Evolutionary conservation across 768 basidiomycete species (phyloP).

Genomic region (Mycena vitilis): DNA sequence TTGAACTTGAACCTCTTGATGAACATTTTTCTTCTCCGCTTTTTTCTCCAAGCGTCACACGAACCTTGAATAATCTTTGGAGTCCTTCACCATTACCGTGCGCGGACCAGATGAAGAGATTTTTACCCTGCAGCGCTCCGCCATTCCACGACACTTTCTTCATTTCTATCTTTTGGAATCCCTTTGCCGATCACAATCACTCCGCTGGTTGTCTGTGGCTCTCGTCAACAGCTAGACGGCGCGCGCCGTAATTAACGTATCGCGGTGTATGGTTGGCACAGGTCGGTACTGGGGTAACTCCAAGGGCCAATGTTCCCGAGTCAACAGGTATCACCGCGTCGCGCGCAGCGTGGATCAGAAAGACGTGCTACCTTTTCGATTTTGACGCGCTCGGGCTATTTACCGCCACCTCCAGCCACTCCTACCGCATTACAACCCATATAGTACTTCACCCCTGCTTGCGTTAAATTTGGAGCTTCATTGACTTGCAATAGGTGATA

Average conservation of each 20-base stretch:
- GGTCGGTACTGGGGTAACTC: neutral
- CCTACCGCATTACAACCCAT: too few relatives aligned
- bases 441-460: neutral
- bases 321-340: conserved; percentile 13
- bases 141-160: neutral
- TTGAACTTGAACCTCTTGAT: neutral
- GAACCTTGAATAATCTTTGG: neutral
- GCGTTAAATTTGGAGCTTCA: neutral
- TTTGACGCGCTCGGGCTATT: neutral
- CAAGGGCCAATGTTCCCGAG: conserved; percentile 18
- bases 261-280: neutral
- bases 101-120: conserved; percentile 1
- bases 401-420: neutral
- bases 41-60: conserved; percentile 13
- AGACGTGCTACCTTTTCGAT: neutral
- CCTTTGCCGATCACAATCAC: neutral
- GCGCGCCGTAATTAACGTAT: neutral
- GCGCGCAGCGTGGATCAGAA: neutral
- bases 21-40: conserved; percentile 13
- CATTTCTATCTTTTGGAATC: neutral
- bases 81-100: neutral
- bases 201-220: neutral
- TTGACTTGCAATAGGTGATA: neutral
- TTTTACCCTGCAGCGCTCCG: neutral
- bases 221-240: neutral